Evolutionary conservation across 2,329 filamentous ascomycete species (phyloP), one percentile per base, ranked within the genome.

Genomic region (Rhynchosporium secalis): DNA sequence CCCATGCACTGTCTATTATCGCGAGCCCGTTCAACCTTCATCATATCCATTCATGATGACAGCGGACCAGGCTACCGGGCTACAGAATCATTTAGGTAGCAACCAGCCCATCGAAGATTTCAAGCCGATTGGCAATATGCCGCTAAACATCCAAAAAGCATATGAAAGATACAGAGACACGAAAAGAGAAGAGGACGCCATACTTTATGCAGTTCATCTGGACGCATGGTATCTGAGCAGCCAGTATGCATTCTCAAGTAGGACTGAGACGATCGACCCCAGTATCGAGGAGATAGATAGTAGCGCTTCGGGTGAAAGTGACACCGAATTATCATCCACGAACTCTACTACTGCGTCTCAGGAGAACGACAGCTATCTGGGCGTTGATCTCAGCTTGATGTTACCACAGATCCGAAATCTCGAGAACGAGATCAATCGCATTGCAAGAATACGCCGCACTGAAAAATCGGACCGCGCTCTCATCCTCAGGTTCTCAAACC

Each of bases 1-100:
- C 54, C 65, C 65, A 13, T 29, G 41, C 4, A 49, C 61, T 9
- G 57, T 66, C 6, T 66, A 66, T 31, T 66, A 58, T 31, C 60
- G 48, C 36, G 62, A 60, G 1, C 49, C 61, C 5, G 26, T 59
- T 2, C 26, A 15, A 15, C 15, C 41, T 6, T 6, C 15, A 33
- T 6, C 20, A 10, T 15, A 29, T 15, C 8, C 33, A 9, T 40
- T 28, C n/a, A 41, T 13, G 46, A 49, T 13, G 46, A 49, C 26
- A 52, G 15, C 15, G 20, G 46, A 33, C 10, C 56, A 36, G 48
- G 7, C 8, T 29, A 40, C 45, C 26, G 31, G n/a, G 15, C 43
- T 48, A 51, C 26, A 58, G 29, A 40, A 12, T 43, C 46, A 48
- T 13, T 13, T 48, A 10, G 8, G 9, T 7, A 31, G 26, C 28